phyloP scores from a whole-genome alignment of 148 eudicot species.

The Fallopia convolvulus region DNA sequence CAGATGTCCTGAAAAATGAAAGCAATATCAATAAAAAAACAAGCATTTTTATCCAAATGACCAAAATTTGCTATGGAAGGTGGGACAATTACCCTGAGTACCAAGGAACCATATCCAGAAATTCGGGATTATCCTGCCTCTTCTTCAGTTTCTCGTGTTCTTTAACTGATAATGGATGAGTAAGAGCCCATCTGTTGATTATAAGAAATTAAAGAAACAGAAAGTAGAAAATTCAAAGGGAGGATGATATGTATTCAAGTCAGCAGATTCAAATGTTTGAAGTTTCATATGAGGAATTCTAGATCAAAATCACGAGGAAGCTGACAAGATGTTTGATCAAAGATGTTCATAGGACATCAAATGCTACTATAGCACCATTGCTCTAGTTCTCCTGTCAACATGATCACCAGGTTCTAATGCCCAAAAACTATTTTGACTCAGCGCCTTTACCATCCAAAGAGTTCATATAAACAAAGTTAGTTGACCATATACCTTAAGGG shows the following conservation, averaged over 20 bases:
- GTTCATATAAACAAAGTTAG: background rate
- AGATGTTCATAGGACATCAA: background rate
- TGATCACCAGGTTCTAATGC: background rate
- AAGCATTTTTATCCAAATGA: background rate
- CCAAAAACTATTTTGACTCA: background rate
- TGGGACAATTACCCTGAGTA: slow-evolving; percentile 83
- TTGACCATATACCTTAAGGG: background rate
- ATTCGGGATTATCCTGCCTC: slow-evolving; percentile 75
- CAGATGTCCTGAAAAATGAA: slow-evolving; percentile 73
- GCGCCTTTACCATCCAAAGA: background rate
- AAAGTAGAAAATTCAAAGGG: slow-evolving; percentile 10
- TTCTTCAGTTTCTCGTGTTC: slow-evolving; percentile 68
- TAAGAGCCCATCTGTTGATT: slow-evolving; percentile 93
- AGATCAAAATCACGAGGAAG: background rate
- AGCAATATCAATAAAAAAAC: background rate
- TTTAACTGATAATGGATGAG: slow-evolving; percentile 75
- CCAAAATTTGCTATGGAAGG: slow-evolving; percentile 1
- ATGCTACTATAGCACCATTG: background rate
- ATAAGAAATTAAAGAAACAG: slow-evolving; percentile 17
- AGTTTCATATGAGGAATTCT: background rate
- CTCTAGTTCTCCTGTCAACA: background rate
- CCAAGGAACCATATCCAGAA: slow-evolving; percentile 99
- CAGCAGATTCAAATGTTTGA: background rate
- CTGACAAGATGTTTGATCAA: background rate
- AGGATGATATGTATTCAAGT: background rate